Conservation (phyloP, 352 stramenopile species). For the Pythium monospermum region DNA sequence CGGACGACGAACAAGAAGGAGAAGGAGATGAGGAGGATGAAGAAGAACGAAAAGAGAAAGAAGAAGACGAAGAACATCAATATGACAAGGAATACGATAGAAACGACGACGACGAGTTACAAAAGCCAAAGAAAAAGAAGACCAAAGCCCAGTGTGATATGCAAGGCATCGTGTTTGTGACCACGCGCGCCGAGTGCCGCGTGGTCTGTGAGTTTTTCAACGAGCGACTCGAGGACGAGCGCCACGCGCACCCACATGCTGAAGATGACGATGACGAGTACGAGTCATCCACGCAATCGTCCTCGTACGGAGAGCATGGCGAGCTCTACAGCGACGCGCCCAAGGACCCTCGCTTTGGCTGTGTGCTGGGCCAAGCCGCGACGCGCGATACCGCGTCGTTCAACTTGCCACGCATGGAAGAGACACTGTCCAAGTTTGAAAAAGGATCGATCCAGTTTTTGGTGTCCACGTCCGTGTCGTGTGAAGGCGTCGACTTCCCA, state of each 20-base stretch:
- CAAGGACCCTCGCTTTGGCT: conserved; percentile 35
- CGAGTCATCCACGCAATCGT: background rate
- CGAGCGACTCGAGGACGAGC: conserved; percentile 32
- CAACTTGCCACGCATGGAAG: conserved; percentile 52
- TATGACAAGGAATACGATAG: conserved; percentile 22
- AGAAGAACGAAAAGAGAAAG: conserved; percentile 23
- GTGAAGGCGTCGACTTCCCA: conserved; percentile 78
- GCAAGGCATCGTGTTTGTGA: conserved; percentile 84
- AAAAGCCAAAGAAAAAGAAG: background rate
- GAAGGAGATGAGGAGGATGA: conserved; percentile 21
- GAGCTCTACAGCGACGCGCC: background rate
- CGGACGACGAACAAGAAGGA: conserved; percentile 14
- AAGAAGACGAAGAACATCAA: background rate
- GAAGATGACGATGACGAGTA: conserved; percentile 13
- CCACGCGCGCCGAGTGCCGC: conserved; percentile 74
- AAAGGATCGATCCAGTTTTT: conserved; percentile 47
- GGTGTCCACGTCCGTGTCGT: conserved; percentile 72
- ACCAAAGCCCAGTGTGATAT: conserved; percentile 4
- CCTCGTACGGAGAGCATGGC: conserved; percentile 4
- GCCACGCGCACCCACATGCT: conserved; percentile 14
- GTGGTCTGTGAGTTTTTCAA: conserved; percentile 79
- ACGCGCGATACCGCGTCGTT: conserved; percentile 55
- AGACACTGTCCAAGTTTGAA: conserved; percentile 51
- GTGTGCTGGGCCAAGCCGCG: conserved; percentile 53
- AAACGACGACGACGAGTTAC: background rate